Evolutionary conservation across 2,329 filamentous ascomycete species (phyloP), one percentile per base, ranked within the genome.

Genomic region (Penicillium aurantiogriseum): DNA sequence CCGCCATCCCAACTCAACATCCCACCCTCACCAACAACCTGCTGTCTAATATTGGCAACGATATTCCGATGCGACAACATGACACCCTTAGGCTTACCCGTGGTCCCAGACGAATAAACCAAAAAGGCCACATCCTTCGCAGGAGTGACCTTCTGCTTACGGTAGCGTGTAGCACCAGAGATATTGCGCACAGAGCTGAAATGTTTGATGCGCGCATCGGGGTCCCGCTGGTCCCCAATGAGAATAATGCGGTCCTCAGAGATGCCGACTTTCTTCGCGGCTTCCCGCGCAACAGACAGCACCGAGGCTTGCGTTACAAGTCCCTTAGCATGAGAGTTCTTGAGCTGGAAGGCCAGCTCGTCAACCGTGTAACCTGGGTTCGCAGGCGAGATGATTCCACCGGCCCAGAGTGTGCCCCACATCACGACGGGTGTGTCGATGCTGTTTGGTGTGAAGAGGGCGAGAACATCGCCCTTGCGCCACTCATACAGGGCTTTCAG

Each of bases 101-200:
- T 97, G 0, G 93, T 97, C 8, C 93, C 93, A 8, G 88, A 92
- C 49, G 88, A 91, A 74, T 96, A 97, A 0, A 95, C 91, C 56
- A 97, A 76, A 68, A 94, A 96, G 0, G 91, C 88, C 27, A 94
- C 73, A 70, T 96, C 91, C 56, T 85, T 87, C 49, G 82, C 81
- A 0, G 90, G 85, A 48, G 89, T 80, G 51, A 91, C 76, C 65
- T 83, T 86, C 5, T 85, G 79, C 54, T 83, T 83, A 19, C 85
- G 80, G 67, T 83, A 85, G 62, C 84, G 80, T 3, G 81, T 79
- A 0, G 83, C 79, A 4, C 85, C 81, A 2, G 84, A 83, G 21
- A 85, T 83, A 63, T 90, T 87, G 54, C 85, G 80, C 19, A 93
- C 82, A 63, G 83, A 84, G 1, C 83, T 86, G 72, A 91, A 95